A percentile compares a stretch with the other conserved stretches of the same genome.
Evolutionary conservation across 345 rosid genomes (phyloP).

Genomic region (Populus pruinosa): DNA sequence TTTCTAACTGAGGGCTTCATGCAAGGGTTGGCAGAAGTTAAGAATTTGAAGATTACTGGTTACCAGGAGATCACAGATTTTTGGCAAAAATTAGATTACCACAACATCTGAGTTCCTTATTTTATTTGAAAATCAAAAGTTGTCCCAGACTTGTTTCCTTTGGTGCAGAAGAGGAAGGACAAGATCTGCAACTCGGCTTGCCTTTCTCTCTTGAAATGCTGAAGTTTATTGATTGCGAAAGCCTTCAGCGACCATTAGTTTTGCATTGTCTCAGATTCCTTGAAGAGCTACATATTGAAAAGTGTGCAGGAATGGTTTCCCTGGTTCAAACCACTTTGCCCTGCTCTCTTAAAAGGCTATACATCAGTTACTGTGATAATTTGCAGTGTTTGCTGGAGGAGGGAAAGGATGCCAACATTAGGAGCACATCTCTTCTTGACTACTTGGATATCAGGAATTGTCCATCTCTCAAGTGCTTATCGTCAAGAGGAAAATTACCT

Average conservation of each 20-base stretch:
- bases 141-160: neutral
- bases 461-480: neutral
- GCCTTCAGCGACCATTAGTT: neutral
- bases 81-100: neutral
- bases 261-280: constrained; percentile 9
- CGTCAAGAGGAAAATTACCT: constrained; percentile 7
- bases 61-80: neutral
- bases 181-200: neutral
- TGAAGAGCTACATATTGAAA: neutral
- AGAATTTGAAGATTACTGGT: neutral
- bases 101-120: neutral
- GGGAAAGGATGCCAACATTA: neutral
- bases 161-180: neutral
- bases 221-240: neutral
- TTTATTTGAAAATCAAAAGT: neutral
- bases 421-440: neutral
- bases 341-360: neutral
- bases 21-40: neutral
- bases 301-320: constrained; percentile 6
- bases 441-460: neutral
- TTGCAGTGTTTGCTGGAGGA: neutral
- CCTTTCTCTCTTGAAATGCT: neutral
- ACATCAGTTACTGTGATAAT: neutral
- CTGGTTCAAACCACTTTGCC: constrained; percentile 1
- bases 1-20: neutral